These are phyloP conservation scores for Cordyceps fumosorosea DNA, from an alignment of 2,329 filamentous ascomycete genomes.

Conservation along the genomic window DNA sequence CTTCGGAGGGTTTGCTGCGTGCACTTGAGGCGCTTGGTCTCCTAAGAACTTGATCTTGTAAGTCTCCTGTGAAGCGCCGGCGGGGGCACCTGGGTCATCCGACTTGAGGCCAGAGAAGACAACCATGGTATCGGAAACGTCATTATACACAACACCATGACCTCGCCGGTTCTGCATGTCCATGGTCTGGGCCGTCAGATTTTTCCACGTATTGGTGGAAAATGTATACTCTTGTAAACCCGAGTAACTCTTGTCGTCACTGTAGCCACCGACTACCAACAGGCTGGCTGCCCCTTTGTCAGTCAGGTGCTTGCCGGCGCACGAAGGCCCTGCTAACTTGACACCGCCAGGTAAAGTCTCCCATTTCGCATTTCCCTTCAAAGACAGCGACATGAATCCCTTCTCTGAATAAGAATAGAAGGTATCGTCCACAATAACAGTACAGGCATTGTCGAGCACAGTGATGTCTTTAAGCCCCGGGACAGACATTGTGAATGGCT, in stretches of 20 bases:
- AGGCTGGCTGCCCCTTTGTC: slow-evolving; percentile 56
- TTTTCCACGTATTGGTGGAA: slow-evolving; percentile 46
- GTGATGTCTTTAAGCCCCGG: slow-evolving; percentile 55
- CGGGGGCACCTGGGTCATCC: slow-evolving; percentile 43
- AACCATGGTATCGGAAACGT: slow-evolving; percentile 62
- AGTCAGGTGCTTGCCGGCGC: slow-evolving; percentile 62
- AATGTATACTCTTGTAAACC: slow-evolving; percentile 67
- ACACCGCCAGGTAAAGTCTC: slow-evolving; percentile 56
- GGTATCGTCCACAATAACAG: slow-evolving; percentile 70
- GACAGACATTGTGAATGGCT: slow-evolving; percentile 51
- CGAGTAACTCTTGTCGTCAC: slow-evolving; percentile 48
- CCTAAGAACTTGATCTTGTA: slow-evolving; percentile 61
- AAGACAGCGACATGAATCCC: slow-evolving; percentile 66
- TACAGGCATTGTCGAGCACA: slow-evolving; percentile 71
- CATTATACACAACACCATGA: slow-evolving; percentile 72
- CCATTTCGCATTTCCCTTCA: slow-evolving; percentile 69
- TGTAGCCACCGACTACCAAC: slow-evolving; percentile 72
- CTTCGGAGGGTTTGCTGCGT: slow-evolving; percentile 53
- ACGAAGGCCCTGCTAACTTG: slow-evolving; percentile 67
- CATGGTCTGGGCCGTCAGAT: slow-evolving; percentile 34
- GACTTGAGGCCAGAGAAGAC: slow-evolving; percentile 73
- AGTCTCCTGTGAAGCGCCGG: slow-evolving; percentile 60
- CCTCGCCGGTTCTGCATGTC: slow-evolving; percentile 63
- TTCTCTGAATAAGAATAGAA: slow-evolving; percentile 75
- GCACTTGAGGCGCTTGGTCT: slow-evolving; percentile 49